Percentiles rank a stretch among this genome's conserved stretches.
These are phyloP conservation scores for Chaetoceros tenuissimus DNA, from an alignment of 108 stramenopile genomes.

Conservation along the genomic window DNA sequence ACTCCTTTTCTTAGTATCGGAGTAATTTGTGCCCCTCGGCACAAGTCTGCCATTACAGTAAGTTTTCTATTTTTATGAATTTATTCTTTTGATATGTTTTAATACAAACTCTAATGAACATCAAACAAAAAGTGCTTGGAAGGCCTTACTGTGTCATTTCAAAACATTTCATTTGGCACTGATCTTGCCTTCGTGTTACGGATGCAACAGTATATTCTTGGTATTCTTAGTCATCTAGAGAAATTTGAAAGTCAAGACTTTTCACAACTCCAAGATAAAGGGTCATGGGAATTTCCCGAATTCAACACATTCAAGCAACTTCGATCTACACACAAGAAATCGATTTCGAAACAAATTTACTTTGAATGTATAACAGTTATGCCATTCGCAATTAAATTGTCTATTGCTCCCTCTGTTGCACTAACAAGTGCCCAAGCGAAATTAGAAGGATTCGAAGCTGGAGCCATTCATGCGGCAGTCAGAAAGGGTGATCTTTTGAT, in stretches of 20 bases:
- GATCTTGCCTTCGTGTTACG: conserved; percentile 66
- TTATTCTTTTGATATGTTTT: too few species aligned
- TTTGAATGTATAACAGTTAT: conserved; percentile 57
- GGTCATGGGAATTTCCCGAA: conserved; percentile 5
- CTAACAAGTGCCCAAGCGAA: conserved; percentile 44
- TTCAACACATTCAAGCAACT: not conserved
- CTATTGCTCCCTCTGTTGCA: conserved; percentile 58
- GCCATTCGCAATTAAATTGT: conserved; percentile 42
- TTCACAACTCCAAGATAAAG: conserved; percentile 10
- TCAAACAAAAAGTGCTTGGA: conserved; percentile 35
- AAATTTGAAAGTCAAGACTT: not conserved
- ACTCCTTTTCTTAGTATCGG: conserved; percentile 46
- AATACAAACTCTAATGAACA: too few species aligned
- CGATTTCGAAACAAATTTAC: conserved; percentile 30
- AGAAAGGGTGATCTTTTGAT: conserved; percentile 73
- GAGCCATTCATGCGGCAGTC: conserved; percentile 65
- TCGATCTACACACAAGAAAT: not conserved
- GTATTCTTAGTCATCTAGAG: conserved; percentile 20
- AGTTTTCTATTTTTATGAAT: not conserved
- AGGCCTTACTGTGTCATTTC: conserved; percentile 45
- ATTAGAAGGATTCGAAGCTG: conserved; percentile 52
- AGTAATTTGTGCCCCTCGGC: conserved; percentile 47
- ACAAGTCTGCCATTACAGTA: conserved; percentile 49
- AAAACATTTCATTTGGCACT: conserved; percentile 42
- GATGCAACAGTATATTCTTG: conserved; percentile 44